Evolutionary conservation across 2,329 filamentous ascomycete species (phyloP).

Genomic region (Rugonectria rugulosa): DNA sequence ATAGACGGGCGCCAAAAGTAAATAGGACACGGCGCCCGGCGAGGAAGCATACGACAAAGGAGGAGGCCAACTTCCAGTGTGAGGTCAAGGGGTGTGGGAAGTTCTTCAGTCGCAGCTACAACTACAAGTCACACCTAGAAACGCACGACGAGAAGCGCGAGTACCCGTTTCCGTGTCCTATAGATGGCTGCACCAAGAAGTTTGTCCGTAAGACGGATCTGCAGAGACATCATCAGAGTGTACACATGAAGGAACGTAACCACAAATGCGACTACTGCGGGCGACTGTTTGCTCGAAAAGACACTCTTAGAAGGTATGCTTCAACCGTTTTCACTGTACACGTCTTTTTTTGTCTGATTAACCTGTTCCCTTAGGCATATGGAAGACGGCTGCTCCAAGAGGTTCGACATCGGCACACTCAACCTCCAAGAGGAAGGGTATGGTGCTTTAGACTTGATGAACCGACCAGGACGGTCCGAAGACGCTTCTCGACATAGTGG

Average conservation of each 20-base stretch:
- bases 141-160: constrained; percentile 79
- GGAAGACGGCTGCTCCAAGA: constrained; percentile 77
- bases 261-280: constrained; percentile 76
- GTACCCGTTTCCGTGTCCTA: constrained; percentile 73
- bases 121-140: constrained; percentile 86
- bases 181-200: constrained; percentile 71
- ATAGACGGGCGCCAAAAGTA: constrained; percentile 32
- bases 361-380: constrained; percentile 65
- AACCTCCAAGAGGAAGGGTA: constrained; percentile 50
- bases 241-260: constrained; percentile 77
- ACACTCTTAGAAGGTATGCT: constrained; percentile 78
- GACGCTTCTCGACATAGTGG: constrained; percentile 28
- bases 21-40: constrained; percentile 46
- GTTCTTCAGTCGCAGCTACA: constrained; percentile 84
- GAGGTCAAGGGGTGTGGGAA: constrained; percentile 74
- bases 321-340: neutral
- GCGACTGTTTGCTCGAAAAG: constrained; percentile 78
- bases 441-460: constrained; percentile 27
- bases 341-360: constrained; percentile 1
- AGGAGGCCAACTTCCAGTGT: constrained; percentile 77
- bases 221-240: constrained; percentile 66
- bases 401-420: constrained; percentile 65
- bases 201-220: constrained; percentile 88
- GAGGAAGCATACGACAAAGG: constrained; percentile 67
- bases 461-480: constrained; percentile 25